Conservation (phyloP, 768 basidiomycete genomes). For the Pseudohyphozyma bogoriensis region DNA sequence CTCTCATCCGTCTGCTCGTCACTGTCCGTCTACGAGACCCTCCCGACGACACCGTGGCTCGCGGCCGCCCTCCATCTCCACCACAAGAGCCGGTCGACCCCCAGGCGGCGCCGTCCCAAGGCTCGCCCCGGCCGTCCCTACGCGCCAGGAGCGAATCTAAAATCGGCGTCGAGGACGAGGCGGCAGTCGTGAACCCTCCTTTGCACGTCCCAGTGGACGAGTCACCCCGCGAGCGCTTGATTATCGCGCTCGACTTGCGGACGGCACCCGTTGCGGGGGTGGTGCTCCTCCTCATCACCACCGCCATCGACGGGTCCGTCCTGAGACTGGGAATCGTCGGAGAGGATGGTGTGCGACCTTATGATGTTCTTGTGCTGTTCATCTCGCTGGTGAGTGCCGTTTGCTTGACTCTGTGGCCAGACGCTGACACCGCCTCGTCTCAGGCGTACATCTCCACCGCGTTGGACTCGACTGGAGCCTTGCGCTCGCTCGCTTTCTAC, state of each 20-base stretch:
- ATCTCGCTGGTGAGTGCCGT: conserved; percentile 54
- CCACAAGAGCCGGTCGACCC: not conserved
- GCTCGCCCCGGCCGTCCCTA: not conserved
- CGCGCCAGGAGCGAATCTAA: conserved; percentile 1
- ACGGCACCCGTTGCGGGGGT: conserved; percentile 43
- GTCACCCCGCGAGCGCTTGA: conserved; percentile 2
- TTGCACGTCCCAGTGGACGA: not conserved
- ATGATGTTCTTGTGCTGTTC: conserved; percentile 88
- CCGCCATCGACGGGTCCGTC: conserved; percentile 41
- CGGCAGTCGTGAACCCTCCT: no score
- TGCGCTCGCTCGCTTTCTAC: conserved; percentile 79
- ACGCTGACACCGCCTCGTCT: not conserved
- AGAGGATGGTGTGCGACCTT: conserved; percentile 64
- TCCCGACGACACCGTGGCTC: not conserved
- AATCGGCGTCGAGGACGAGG: no score
- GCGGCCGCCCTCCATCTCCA: not conserved
- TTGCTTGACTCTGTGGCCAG: not conserved
- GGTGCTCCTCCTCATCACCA: conserved; percentile 40
- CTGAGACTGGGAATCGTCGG: conserved; percentile 72
- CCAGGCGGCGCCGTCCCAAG: not conserved
- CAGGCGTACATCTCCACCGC: conserved; percentile 80
- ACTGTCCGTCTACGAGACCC: conserved; percentile 21
- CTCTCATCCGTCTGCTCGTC: not conserved
- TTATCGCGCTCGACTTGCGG: conserved; percentile 30
- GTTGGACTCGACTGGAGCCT: conserved; percentile 75